Evolutionary conservation across 352 stramenopile species (phyloP).

Genomic region (Pythium plurisporium): DNA sequence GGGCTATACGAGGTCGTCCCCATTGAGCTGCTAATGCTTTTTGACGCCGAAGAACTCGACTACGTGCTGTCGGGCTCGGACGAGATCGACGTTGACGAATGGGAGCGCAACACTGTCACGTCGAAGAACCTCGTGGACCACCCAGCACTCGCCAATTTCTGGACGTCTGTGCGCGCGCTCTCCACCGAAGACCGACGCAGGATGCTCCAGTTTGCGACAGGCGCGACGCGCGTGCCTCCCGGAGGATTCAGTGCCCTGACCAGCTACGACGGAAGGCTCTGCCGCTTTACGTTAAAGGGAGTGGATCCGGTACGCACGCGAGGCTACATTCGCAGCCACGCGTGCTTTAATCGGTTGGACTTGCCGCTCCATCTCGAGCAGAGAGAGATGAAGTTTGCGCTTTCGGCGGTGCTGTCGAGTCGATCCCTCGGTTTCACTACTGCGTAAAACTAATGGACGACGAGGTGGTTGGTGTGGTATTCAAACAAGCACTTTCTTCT

Average conservation of each 20-base stretch:
- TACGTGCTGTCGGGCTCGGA: constrained; percentile 89
- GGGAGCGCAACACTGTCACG: constrained; percentile 68
- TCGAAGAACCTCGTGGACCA: constrained; percentile 12
- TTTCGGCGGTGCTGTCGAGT: constrained; percentile 12
- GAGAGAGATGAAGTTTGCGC: constrained; percentile 13
- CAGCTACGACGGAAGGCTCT: constrained; percentile 22
- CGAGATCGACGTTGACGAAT: constrained; percentile 91
- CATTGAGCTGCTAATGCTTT: constrained; percentile 86
- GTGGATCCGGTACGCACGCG: constrained; percentile 7
- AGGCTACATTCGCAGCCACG: constrained; percentile 32
- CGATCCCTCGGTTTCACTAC: constrained; percentile 17
- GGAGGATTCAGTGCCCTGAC: constrained; percentile 20
- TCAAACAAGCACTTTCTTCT: too few relatives aligned
- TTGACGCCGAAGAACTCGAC: constrained; percentile 94
- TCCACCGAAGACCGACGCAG: constrained; percentile 28
- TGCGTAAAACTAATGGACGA: not conserved
- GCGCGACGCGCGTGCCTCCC: constrained; percentile 12
- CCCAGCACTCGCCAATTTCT: constrained; percentile 18
- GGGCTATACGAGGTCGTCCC: constrained; percentile 96
- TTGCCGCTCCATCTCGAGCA: constrained; percentile 44
- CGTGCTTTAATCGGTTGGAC: constrained; percentile 83
- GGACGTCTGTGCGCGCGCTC: constrained; percentile 57
- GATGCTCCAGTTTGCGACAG: constrained; percentile 37
- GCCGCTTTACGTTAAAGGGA: constrained; percentile 29
- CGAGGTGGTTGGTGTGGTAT: not conserved